Evolutionary conservation across 2,329 filamentous ascomycete species (phyloP).

Genomic region (Plenodomus biglobosus): DNA sequence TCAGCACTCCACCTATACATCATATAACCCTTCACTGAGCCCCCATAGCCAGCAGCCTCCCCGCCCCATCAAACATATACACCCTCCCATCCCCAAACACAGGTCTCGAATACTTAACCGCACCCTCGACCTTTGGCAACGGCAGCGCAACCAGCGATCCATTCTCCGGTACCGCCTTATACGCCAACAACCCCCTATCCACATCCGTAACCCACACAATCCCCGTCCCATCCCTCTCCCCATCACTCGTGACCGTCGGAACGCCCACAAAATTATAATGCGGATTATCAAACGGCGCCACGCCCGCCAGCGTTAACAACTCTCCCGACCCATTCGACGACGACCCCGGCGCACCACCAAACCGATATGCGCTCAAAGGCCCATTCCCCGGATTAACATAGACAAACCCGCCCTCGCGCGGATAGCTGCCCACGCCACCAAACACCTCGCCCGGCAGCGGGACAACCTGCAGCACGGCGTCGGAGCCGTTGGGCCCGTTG

Average conservation of each 20-base stretch:
- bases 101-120: slow-evolving; percentile 46
- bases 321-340: neutral
- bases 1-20: too few relatives aligned
- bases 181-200: slow-evolving; percentile 45
- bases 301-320: neutral
- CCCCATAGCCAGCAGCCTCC: slow-evolving; percentile 5
- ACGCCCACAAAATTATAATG: slow-evolving; percentile 35
- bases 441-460: slow-evolving; percentile 21
- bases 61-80: slow-evolving; percentile 26
- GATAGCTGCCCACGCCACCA: slow-evolving; percentile 26
- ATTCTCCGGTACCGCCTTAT: slow-evolving; percentile 46
- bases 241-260: slow-evolving; percentile 45
- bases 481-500: slow-evolving; percentile 18
- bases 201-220: slow-evolving; percentile 47
- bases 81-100: slow-evolving; percentile 44
- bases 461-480: slow-evolving; percentile 27
- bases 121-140: slow-evolving; percentile 43
- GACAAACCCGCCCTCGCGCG: slow-evolving; percentile 31
- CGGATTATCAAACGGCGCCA: slow-evolving; percentile 16
- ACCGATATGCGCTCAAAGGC: slow-evolving; percentile 33
- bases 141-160: slow-evolving; percentile 40
- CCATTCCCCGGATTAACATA: slow-evolving; percentile 35
- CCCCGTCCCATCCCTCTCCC: slow-evolving; percentile 31
- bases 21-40: neutral
- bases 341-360: slow-evolving; percentile 33